A percentile compares a stretch with the other conserved stretches of the same genome.
Conservation (phyloP, 768 basidiomycete species). For the Podaxis sp. region DNA sequence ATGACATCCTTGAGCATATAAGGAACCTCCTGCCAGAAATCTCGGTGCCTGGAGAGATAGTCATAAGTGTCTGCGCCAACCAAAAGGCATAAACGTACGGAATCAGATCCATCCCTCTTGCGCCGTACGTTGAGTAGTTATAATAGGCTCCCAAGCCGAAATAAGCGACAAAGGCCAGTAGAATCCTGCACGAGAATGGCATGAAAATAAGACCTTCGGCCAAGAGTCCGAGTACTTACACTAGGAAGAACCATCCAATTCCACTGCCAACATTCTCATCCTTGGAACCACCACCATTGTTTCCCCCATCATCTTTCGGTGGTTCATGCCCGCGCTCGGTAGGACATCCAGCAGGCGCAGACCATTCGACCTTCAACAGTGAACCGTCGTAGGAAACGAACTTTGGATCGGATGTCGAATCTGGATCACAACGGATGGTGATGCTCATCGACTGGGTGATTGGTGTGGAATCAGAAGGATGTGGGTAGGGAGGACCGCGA, state of each 20-base stretch:
- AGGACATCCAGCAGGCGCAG: constrained; percentile 56
- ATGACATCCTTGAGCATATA: constrained; percentile 81
- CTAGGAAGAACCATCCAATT: constrained; percentile 86
- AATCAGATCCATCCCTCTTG: constrained; percentile 78
- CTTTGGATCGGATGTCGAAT: constrained; percentile 41
- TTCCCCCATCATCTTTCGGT: constrained; percentile 31
- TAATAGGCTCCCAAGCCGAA: constrained; percentile 81
- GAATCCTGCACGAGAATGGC: constrained; percentile 38
- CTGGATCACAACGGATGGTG: constrained; percentile 55
- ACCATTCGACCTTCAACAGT: constrained; percentile 61
- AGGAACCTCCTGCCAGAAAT: constrained; percentile 89
- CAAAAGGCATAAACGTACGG: constrained; percentile 55
- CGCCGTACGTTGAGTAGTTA: constrained; percentile 87
- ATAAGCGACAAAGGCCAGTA: constrained; percentile 69
- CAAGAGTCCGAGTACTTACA: constrained; percentile 47
- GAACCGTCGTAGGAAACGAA: constrained; percentile 64
- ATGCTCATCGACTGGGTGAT: constrained; percentile 60
- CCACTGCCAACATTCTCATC: constrained; percentile 61
- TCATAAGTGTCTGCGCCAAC: constrained; percentile 4
- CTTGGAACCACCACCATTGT: constrained; percentile 27
- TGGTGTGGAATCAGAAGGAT: constrained; percentile 38
- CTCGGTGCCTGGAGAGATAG: constrained; percentile 62
- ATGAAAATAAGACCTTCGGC: constrained; percentile 1
- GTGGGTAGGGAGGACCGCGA: constrained; percentile 62
- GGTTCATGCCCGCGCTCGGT: constrained; percentile 26